Conservation (phyloP, 768 basidiomycete species). For the Pleurotus tuoliensis region DNA sequence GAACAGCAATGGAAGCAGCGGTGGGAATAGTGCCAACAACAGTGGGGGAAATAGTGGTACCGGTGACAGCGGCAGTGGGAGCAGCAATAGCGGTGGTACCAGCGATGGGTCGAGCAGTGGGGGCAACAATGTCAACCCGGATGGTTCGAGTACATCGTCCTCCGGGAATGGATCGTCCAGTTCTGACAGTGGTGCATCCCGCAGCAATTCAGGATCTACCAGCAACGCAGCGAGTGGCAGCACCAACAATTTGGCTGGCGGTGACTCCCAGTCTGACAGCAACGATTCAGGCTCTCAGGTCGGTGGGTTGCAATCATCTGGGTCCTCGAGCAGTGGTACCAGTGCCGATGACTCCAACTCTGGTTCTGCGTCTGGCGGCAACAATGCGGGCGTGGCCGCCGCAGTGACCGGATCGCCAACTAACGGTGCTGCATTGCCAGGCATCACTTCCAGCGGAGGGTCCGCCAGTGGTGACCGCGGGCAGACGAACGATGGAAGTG, state of each 20-base stretch:
- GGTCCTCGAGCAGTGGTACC: conserved; percentile 2
- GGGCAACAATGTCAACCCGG: conserved; percentile 2
- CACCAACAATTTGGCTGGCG: conserved; percentile 3
- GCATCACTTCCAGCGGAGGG: background rate
- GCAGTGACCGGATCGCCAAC: background rate
- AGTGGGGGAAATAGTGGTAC: background rate
- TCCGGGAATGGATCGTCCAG: background rate
- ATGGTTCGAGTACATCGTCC: background rate
- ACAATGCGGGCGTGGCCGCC: background rate
- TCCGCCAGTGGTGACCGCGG: background rate
- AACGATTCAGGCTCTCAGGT: conserved; percentile 1
- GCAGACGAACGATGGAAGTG: background rate
- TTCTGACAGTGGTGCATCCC: background rate
- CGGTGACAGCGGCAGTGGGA: background rate
- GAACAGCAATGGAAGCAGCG: background rate
- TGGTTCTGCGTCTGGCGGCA: background rate
- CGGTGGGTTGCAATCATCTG: background rate
- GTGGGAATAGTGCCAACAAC: background rate
- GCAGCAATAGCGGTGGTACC: background rate
- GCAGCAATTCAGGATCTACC: background rate
- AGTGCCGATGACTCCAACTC: conserved; percentile 4
- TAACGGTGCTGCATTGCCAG: background rate
- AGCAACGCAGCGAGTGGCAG: background rate
- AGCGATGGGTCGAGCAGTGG: conserved; percentile 3
- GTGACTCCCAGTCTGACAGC: conserved; percentile 5